Percentiles rank a stretch among this genome's conserved stretches.
Evolutionary conservation across 495 filamentous ascomycete species (phyloP).

Genomic region (Annulohypoxylon moriforme): DNA sequence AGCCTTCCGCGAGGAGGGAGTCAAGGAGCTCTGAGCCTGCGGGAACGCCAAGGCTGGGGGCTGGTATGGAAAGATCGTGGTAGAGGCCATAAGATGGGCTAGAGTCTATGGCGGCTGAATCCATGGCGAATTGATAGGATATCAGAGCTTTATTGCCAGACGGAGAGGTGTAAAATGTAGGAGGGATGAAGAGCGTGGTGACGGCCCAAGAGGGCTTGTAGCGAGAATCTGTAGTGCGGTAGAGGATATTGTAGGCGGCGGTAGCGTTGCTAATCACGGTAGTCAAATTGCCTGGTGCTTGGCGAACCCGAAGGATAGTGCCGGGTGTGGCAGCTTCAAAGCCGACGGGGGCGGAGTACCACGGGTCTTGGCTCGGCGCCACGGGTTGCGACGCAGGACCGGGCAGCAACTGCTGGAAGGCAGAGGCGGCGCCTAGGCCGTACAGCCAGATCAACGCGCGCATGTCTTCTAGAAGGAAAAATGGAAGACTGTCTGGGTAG

Average conservation of each 20-base stretch:
- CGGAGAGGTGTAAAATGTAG: slow-evolving; percentile 20
- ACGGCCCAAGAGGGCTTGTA: slow-evolving; percentile 60
- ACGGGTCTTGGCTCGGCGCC: slow-evolving; percentile 59
- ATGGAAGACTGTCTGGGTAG: background rate
- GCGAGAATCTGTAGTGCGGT: slow-evolving; percentile 59
- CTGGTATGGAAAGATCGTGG: background rate
- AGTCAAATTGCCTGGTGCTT: slow-evolving; percentile 56
- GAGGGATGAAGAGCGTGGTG: slow-evolving; percentile 62
- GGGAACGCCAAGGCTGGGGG: slow-evolving; percentile 1
- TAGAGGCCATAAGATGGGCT: slow-evolving; percentile 47
- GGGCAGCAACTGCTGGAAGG: background rate
- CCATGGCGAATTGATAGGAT: slow-evolving; percentile 60
- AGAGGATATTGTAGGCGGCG: slow-evolving; percentile 62
- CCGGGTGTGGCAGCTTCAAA: slow-evolving; percentile 56
- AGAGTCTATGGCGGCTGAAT: slow-evolving; percentile 51
- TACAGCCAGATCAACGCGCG: background rate
- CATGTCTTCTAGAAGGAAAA: slow-evolving; percentile 22
- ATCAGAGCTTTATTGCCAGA: slow-evolving; percentile 48
- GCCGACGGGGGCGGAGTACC: slow-evolving; percentile 57
- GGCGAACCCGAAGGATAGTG: slow-evolving; percentile 58
- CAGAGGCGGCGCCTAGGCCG: slow-evolving; percentile 9
- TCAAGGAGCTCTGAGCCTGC: slow-evolving; percentile 28
- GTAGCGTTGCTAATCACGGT: slow-evolving; percentile 42
- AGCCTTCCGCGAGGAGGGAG: slow-evolving; percentile 53
- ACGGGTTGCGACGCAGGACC: slow-evolving; percentile 1